A percentile compares a stretch with the other conserved stretches of the same genome.
Evolutionary conservation across 2,329 filamentous ascomycete species (phyloP).

Genomic region (Aphanoascus verrucosus): DNA sequence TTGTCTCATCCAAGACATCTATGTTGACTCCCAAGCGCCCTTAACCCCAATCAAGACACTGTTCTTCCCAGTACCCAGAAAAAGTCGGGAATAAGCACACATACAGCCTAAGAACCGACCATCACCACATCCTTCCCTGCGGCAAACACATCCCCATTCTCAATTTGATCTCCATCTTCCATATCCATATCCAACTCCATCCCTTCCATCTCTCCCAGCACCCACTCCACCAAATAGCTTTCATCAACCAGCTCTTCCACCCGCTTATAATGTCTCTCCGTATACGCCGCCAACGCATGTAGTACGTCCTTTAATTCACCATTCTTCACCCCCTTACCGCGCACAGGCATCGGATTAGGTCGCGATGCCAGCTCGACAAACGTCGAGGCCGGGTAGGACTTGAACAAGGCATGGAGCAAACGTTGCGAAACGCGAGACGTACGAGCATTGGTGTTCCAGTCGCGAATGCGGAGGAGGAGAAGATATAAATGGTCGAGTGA

Average conservation of each 20-base stretch:
- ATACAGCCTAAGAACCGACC: conserved; percentile 20
- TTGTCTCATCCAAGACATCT: not conserved
- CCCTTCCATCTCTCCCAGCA: conserved; percentile 82
- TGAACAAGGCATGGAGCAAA: conserved; percentile 68
- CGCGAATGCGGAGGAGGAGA: conserved; percentile 68
- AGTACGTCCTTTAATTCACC: conserved; percentile 65
- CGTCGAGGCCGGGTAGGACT: conserved; percentile 66
- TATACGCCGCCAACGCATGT: conserved; percentile 79
- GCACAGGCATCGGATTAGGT: conserved; percentile 14
- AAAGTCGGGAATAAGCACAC: not conserved
- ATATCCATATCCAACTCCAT: conserved; percentile 19
- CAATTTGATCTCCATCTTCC: conserved; percentile 17
- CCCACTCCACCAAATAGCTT: conserved; percentile 89
- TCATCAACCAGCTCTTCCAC: conserved; percentile 87
- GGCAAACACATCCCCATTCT: conserved; percentile 19
- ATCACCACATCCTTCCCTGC: conserved; percentile 33
- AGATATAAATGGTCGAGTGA: conserved; percentile 77
- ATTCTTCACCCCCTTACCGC: conserved; percentile 29
- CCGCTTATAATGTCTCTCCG: conserved; percentile 81
- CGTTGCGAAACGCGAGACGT: conserved; percentile 77
- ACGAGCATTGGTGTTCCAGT: conserved; percentile 95
- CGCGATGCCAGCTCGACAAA: conserved; percentile 56
- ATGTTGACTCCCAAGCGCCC: not conserved
- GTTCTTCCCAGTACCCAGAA: not conserved
- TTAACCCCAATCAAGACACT: not conserved